Percentiles rank a stretch among this genome's conserved stretches.
Evolutionary conservation across 2,329 filamentous ascomycete species (phyloP).

Genomic region (Coleophoma crateriformis): DNA sequence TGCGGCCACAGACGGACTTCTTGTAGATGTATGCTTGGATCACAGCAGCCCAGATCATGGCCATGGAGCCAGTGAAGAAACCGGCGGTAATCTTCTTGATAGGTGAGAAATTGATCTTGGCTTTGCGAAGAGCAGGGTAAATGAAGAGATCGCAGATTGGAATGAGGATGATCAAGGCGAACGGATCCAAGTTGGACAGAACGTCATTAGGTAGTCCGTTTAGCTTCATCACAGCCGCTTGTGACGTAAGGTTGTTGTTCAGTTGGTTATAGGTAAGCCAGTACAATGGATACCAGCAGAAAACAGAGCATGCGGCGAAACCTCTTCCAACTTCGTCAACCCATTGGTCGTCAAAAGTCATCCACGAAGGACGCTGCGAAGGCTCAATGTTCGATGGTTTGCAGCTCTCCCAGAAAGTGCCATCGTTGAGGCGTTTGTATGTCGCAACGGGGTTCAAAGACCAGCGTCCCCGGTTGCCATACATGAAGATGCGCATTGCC

Average conservation of each 20-base stretch:
- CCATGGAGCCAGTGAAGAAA: constrained; percentile 58
- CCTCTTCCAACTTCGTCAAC: constrained; percentile 73
- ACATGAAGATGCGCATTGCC: constrained; percentile 53
- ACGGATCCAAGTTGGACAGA: constrained; percentile 69
- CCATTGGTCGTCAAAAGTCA: constrained; percentile 80
- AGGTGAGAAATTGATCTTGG: constrained; percentile 62
- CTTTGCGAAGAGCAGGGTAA: constrained; percentile 62
- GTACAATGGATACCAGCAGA: constrained; percentile 47
- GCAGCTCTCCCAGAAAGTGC: constrained; percentile 59
- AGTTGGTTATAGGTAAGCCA: constrained; percentile 56
- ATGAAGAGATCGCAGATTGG: constrained; percentile 64
- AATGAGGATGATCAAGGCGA: constrained; percentile 71
- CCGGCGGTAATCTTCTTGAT: constrained; percentile 71
- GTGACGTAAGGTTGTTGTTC: constrained; percentile 54
- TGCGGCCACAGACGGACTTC: constrained; percentile 51
- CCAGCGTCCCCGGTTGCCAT: constrained; percentile 60
- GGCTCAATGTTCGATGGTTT: constrained; percentile 60
- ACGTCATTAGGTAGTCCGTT: constrained; percentile 74
- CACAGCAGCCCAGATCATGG: constrained; percentile 53
- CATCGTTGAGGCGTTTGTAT: constrained; percentile 45
- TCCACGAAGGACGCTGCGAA: constrained; percentile 58
- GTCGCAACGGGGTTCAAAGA: constrained; percentile 54
- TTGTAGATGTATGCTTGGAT: constrained; percentile 61
- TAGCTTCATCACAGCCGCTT: constrained; percentile 61
- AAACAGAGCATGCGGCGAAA: constrained; percentile 64